phyloP scores from a whole-genome alignment of 345 rosid genomes.

The Iberis pinnata region DNA sequence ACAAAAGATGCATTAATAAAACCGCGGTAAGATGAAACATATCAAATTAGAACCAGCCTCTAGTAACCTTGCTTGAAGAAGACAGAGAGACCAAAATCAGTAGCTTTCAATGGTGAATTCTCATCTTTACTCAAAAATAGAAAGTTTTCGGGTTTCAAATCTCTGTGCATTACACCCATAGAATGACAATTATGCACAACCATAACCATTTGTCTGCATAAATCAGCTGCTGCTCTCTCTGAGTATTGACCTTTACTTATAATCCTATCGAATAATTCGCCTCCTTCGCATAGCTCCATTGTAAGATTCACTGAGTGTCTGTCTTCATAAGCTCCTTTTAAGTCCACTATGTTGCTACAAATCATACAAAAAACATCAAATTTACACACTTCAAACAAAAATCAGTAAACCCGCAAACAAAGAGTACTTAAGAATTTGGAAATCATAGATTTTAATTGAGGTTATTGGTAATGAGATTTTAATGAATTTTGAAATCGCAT shows the following conservation, averaged over 20 bases:
- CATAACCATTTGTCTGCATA: slow-evolving; percentile 80
- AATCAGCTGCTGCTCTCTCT: slow-evolving; percentile 79
- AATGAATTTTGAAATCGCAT: too few relatives aligned
- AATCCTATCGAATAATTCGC: slow-evolving; percentile 92
- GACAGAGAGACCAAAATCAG: slow-evolving; percentile 90
- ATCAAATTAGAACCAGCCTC: not conserved
- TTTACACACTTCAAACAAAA: slow-evolving; percentile 8
- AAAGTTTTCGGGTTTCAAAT: slow-evolving; percentile 93
- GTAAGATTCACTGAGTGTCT: slow-evolving; percentile 65
- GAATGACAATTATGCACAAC: slow-evolving; percentile 90
- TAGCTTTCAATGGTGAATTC: slow-evolving; percentile 87
- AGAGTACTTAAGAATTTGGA: not conserved
- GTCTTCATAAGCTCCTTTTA: slow-evolving; percentile 87
- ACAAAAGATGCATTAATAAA: not conserved
- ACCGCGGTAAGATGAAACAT: too few relatives aligned
- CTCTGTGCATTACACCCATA: slow-evolving; percentile 95
- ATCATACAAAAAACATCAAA: not conserved
- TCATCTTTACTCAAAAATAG: slow-evolving; percentile 57
- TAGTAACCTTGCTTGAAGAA: slow-evolving; percentile 72
- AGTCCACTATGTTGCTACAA: slow-evolving; percentile 80
- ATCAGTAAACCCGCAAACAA: not conserved
- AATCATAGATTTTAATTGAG: too few relatives aligned
- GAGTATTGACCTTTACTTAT: slow-evolving; percentile 87
- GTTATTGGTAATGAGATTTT: too few relatives aligned
- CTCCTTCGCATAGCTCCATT: slow-evolving; percentile 94